Percentiles rank a stretch among this genome's conserved stretches.
phyloP scores from a whole-genome alignment of 164 flowering plant genomes.

The Tetrastigma voinierianum region DNA sequence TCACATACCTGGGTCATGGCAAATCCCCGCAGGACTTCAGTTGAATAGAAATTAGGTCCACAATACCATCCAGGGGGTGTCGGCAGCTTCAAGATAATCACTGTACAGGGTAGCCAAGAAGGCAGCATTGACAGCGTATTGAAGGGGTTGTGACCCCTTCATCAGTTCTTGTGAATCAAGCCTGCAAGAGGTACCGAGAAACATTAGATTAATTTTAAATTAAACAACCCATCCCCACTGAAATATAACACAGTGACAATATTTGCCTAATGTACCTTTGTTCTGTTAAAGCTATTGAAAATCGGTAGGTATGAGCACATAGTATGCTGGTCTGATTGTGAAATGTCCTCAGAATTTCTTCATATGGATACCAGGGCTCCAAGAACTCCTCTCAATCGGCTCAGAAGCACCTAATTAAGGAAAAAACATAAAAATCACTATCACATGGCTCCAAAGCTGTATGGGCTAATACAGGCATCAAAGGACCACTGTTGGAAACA shows the following conservation, averaged over 20 bases:
- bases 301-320: constrained; percentile 92
- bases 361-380: constrained; percentile 97
- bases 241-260: not conserved
- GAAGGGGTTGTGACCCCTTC: constrained; percentile 95
- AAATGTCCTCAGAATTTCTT: constrained; percentile 78
- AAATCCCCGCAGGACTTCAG: constrained; percentile 71
- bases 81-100: constrained; percentile 94
- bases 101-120: constrained; percentile 80
- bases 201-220: not conserved
- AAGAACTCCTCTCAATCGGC: constrained; percentile 85
- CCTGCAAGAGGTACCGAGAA: constrained; percentile 43
- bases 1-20: constrained; percentile 80
- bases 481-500: no score
- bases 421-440: not conserved
- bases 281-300: constrained; percentile 78
- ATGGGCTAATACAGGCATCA: no score
- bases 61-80: constrained; percentile 99
- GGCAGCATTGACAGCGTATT: constrained; percentile 89
- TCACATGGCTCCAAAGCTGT: no score
- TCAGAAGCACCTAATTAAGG: constrained; percentile 71
- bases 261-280: constrained; percentile 56
- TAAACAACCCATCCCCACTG: not conserved
- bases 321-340: constrained; percentile 90
- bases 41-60: constrained; percentile 87
- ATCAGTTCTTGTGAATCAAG: constrained; percentile 84